Conservation (phyloP, 768 basidiomycete species). For the Sarcomyxa edulis region DNA sequence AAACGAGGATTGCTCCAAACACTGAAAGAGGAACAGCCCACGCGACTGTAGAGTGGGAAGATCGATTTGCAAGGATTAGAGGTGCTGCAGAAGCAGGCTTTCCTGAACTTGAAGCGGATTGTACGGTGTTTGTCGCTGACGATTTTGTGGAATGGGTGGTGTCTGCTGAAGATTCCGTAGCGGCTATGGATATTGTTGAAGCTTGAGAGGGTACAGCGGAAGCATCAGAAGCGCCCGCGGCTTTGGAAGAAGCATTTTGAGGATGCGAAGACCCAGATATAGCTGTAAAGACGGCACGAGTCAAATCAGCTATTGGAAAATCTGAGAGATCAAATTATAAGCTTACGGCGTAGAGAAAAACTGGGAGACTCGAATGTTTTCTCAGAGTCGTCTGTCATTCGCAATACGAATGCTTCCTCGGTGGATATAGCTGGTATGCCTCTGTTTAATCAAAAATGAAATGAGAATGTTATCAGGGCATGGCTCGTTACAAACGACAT, state of each 20-base stretch:
- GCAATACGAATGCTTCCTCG: slow-evolving; percentile 9
- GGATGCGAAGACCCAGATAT: background rate
- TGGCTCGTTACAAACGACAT: background rate
- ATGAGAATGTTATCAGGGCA: background rate
- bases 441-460: slow-evolving; percentile 9
- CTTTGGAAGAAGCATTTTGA: background rate
- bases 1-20: slow-evolving; percentile 22
- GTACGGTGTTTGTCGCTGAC: background rate
- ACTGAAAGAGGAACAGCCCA: slow-evolving; percentile 29
- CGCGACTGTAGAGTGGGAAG: slow-evolving; percentile 21
- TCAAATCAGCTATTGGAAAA: background rate
- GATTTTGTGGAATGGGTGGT: too few relatives aligned
- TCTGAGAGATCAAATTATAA: too few relatives aligned
- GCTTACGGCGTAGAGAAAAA: slow-evolving; percentile 22
- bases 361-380: slow-evolving; percentile 15
- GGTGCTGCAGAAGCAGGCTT: slow-evolving; percentile 8
- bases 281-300: slow-evolving; percentile 2
- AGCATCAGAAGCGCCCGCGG: background rate
- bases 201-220: background rate
- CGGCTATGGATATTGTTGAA: background rate
- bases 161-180: too few relatives aligned
- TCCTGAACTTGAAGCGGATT: slow-evolving; percentile 1
- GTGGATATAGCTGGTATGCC: slow-evolving; percentile 14
- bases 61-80: slow-evolving; percentile 17
- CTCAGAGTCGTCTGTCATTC: slow-evolving; percentile 22